A percentile compares a stretch with the other conserved stretches of the same genome.
Evolutionary conservation across 768 basidiomycete species (phyloP).

Genomic region (Crassisporium funariophilum): DNA sequence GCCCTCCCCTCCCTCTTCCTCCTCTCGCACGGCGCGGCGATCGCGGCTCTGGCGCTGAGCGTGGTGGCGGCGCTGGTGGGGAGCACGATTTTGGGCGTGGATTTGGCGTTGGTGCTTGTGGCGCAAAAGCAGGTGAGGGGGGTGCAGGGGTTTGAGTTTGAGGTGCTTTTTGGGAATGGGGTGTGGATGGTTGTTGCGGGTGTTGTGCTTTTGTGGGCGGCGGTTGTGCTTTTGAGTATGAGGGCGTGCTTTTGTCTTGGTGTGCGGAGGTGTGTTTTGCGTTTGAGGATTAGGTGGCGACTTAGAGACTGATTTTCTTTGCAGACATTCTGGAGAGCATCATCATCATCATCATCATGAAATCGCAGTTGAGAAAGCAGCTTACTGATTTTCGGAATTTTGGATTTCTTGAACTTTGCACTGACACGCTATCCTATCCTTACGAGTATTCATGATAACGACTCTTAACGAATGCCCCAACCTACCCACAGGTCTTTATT

Average conservation of each 20-base stretch:
- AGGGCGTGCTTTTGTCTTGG: conserved; percentile 72
- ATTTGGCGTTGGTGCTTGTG: conserved; percentile 61
- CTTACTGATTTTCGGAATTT: too few relatives aligned
- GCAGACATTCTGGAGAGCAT: background rate
- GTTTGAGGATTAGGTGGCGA: background rate
- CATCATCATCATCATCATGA: too few relatives aligned
- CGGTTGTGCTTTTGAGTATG: conserved; percentile 61
- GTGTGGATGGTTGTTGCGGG: conserved; percentile 73
- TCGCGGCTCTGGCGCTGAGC: conserved; percentile 60
- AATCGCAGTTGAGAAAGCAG: too few relatives aligned
- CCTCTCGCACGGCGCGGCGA: conserved; percentile 53
- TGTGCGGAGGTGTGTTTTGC: conserved; percentile 26
- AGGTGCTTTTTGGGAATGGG: conserved; percentile 61
- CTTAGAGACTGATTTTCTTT: too few relatives aligned
- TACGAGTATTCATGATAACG: too few relatives aligned
- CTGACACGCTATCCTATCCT: too few relatives aligned
- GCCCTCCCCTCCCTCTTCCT: conserved; percentile 60
- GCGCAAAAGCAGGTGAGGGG: conserved; percentile 46
- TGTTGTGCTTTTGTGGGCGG: conserved; percentile 57
- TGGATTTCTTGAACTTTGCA: too few relatives aligned
- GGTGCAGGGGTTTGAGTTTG: conserved; percentile 42
- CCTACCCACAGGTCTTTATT: too few relatives aligned
- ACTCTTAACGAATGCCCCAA: too few relatives aligned
- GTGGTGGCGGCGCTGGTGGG: conserved; percentile 57
- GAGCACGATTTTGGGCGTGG: conserved; percentile 58